A percentile compares a stretch with the other conserved stretches of the same genome.
Conservation (phyloP, 139 green algal species). For the Chlorella ohadii region DNA sequence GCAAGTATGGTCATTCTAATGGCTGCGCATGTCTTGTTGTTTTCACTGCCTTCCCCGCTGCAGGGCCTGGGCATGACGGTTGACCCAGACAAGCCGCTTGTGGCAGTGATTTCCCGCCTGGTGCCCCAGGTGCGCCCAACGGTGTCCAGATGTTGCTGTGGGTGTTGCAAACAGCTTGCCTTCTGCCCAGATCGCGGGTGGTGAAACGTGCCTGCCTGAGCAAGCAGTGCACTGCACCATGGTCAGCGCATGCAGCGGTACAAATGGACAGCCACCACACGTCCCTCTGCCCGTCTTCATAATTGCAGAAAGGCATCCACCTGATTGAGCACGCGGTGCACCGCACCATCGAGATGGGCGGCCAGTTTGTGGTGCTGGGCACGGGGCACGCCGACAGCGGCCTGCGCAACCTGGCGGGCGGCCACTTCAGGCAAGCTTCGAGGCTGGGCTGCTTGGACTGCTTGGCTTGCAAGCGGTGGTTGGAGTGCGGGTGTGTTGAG, state of each 20-base stretch:
- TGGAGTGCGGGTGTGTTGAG: too few species aligned
- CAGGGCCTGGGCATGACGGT: conserved; percentile 84
- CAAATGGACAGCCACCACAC: too few species aligned
- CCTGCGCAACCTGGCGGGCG: conserved; percentile 79
- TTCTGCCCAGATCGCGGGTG: too few species aligned
- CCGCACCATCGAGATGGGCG: conserved; percentile 66
- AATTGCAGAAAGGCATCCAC: conserved; percentile 88
- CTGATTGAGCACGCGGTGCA: conserved; percentile 87
- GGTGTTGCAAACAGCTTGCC: too few species aligned
- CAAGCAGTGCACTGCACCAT: too few species aligned
- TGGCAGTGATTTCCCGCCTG: conserved; percentile 90
- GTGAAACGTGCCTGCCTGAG: too few species aligned
- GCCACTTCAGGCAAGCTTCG: conserved; percentile 52
- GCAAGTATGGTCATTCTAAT: too few species aligned
- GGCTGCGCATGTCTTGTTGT: too few species aligned
- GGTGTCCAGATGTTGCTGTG: background rate
- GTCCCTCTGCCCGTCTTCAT: too few species aligned
- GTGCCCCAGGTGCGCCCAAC: conserved; percentile 62
- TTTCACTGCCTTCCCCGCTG: too few species aligned
- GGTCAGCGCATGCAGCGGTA: too few species aligned
- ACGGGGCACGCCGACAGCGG: conserved; percentile 82
- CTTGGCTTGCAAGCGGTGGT: too few species aligned
- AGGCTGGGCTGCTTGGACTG: background rate
- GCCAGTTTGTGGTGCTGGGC: conserved; percentile 95
- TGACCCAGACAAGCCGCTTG: conserved; percentile 80